Conservation (phyloP, 352 stramenopile species). For the Hyaloperonospora brassicae region DNA sequence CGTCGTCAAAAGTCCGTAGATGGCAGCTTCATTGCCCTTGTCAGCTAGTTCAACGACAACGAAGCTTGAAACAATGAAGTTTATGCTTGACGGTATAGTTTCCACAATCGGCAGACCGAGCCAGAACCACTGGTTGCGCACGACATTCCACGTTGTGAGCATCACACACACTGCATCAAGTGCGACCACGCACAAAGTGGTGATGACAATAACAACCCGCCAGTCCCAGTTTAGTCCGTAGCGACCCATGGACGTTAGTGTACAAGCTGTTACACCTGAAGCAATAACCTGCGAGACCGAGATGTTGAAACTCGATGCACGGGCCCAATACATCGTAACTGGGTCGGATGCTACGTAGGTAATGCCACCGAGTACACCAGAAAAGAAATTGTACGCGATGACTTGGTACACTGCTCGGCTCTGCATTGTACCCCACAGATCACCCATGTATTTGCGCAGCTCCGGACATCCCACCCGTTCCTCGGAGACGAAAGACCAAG, state of each 20-base stretch:
- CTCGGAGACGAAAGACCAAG: slow-evolving; percentile 31
- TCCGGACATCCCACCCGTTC: slow-evolving; percentile 10
- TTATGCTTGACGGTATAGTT: slow-evolving; percentile 24
- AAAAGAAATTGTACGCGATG: slow-evolving; percentile 33
- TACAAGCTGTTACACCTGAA: slow-evolving; percentile 23
- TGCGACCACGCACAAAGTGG: slow-evolving; percentile 20
- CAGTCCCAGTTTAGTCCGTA: slow-evolving; percentile 39
- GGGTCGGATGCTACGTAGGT: slow-evolving; percentile 23
- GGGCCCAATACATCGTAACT: slow-evolving; percentile 36
- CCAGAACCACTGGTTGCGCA: slow-evolving; percentile 40
- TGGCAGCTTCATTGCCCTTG: slow-evolving; percentile 36
- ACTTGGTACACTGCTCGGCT: slow-evolving; percentile 35
- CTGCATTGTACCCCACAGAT: slow-evolving; percentile 24
- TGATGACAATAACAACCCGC: slow-evolving; percentile 23
- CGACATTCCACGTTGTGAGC: slow-evolving; percentile 29
- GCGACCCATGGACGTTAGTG: slow-evolving; percentile 22
- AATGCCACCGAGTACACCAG: slow-evolving; percentile 24
- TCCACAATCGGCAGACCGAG: slow-evolving; percentile 31
- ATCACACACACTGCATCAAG: slow-evolving; percentile 29
- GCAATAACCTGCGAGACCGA: slow-evolving; percentile 26
- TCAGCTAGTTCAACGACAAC: slow-evolving; percentile 42
- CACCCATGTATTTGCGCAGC: slow-evolving; percentile 21
- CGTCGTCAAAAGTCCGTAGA: slow-evolving; percentile 37
- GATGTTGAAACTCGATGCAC: slow-evolving; percentile 32
- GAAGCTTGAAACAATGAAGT: slow-evolving; percentile 37